phyloP scores from a whole-genome alignment of 1,139 yeast species.

The Candida mesenterica region DNA sequence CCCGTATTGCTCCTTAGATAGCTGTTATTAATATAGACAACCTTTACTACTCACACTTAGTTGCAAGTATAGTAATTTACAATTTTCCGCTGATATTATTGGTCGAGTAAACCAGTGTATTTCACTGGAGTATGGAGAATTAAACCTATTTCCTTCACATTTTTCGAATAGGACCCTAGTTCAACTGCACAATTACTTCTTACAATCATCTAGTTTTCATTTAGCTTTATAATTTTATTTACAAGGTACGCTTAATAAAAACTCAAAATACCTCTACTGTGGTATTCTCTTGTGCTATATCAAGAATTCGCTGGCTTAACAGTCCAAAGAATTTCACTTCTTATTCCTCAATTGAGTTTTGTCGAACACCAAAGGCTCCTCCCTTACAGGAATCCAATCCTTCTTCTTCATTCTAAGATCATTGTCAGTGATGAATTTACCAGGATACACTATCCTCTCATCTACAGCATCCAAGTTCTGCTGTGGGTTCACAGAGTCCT shows the following conservation, averaged over 20 bases:
- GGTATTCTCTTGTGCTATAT: background rate
- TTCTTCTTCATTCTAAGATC: conserved; percentile 45
- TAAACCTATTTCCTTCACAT: too few species aligned
- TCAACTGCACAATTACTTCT: too few species aligned
- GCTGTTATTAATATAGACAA: too few species aligned
- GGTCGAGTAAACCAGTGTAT: too few species aligned
- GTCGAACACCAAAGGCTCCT: conserved; percentile 32
- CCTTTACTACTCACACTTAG: too few species aligned
- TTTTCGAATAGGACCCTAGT: too few species aligned
- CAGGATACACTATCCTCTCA: conserved; percentile 71
- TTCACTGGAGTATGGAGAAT: too few species aligned
- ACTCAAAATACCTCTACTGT: too few species aligned
- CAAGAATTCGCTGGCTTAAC: background rate
- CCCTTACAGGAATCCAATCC: conserved; percentile 61
- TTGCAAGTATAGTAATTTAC: too few species aligned
- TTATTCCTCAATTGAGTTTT: conserved; percentile 24
- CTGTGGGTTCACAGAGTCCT: conserved; percentile 38
- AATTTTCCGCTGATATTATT: too few species aligned
- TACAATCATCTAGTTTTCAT: background rate
- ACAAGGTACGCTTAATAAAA: too few species aligned
- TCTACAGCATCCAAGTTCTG: conserved; percentile 62
- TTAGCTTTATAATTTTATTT: too few species aligned
- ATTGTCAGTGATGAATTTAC: conserved; percentile 52
- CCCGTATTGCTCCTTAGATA: conserved; percentile 32
- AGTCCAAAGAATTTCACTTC: conserved; percentile 12